Conservation (phyloP, 352 stramenopile genomes). For the Pythium diclinum region DNA sequence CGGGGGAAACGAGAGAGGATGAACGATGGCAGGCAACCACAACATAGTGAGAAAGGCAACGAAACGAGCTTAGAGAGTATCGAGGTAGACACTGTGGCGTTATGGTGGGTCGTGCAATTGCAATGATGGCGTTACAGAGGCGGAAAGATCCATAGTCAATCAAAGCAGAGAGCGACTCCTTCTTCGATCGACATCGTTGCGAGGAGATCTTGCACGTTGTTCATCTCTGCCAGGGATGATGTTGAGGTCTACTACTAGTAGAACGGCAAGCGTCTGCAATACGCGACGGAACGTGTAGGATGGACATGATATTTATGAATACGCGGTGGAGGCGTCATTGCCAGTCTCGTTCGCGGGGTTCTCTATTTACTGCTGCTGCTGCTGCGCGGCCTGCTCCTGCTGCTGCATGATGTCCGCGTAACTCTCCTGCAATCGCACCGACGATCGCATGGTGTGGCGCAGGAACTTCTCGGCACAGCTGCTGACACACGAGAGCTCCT, state of each 20-base stretch:
- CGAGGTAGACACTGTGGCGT: no score
- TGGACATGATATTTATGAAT: constrained; percentile 23
- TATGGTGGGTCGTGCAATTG: no score
- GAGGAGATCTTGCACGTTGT: no score
- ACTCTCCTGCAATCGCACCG: constrained; percentile 84
- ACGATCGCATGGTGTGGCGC: constrained; percentile 89
- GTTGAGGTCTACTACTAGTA: background rate
- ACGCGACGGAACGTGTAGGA: constrained; percentile 3
- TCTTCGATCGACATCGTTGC: no score
- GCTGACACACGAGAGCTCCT: constrained; percentile 86
- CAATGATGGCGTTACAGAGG: no score
- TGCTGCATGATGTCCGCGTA: constrained; percentile 87
- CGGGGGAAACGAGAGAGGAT: background rate
- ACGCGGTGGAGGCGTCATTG: background rate
- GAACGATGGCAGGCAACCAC: no score
- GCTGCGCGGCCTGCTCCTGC: constrained; percentile 62
- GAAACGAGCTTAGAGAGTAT: no score
- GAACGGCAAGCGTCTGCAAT: background rate
- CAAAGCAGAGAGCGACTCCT: no score
- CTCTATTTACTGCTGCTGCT: constrained; percentile 40
- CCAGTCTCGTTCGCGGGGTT: background rate
- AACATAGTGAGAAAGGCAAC: no score
- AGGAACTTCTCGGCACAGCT: constrained; percentile 90
- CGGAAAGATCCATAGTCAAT: no score
- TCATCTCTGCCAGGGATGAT: background rate